Evolutionary conservation across 108 stramenopile species (phyloP).

Genomic region (Cyclotella atomus): DNA sequence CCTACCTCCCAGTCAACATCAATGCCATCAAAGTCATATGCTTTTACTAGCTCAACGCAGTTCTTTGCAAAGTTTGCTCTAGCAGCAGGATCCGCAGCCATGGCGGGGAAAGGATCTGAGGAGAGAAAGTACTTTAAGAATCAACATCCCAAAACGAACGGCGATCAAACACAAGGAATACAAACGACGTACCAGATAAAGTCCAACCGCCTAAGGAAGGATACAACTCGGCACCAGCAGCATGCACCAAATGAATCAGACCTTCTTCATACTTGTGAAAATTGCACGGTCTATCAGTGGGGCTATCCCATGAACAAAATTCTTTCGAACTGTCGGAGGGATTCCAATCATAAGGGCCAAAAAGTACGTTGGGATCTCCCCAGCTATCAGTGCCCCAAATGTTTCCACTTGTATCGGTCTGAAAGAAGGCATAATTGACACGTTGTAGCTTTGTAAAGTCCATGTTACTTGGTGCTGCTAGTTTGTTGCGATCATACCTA

Average conservation of each 20-base stretch:
- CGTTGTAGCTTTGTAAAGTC: constrained; percentile 47
- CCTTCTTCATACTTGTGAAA: constrained; percentile 33
- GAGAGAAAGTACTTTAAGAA: not conserved
- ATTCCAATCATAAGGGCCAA: constrained; percentile 42
- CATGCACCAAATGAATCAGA: constrained; percentile 37
- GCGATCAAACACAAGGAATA: not conserved
- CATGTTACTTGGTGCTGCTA: constrained; percentile 43
- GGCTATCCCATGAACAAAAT: constrained; percentile 40
- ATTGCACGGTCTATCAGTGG: constrained; percentile 32
- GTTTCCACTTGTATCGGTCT: constrained; percentile 27
- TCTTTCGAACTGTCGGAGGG: constrained; percentile 4
- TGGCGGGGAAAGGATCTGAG: constrained; percentile 31
- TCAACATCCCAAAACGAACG: too few species aligned
- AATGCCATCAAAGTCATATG: constrained; percentile 46
- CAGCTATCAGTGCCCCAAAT: constrained; percentile 28
- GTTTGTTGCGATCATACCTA: constrained; percentile 36
- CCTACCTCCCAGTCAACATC: constrained; percentile 16
- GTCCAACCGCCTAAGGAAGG: constrained; percentile 12
- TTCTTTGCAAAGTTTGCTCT: constrained; percentile 33
- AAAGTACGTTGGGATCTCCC: constrained; percentile 26
- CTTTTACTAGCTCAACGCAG: constrained; percentile 27
- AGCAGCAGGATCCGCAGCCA: constrained; percentile 21
- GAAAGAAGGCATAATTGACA: constrained; percentile 49
- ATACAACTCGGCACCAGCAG: constrained; percentile 33
- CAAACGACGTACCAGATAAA: not conserved